These are phyloP conservation scores for Macroventuria anomochaeta DNA, from an alignment of 2,329 filamentous ascomycete genomes.

Conservation along the genomic window DNA sequence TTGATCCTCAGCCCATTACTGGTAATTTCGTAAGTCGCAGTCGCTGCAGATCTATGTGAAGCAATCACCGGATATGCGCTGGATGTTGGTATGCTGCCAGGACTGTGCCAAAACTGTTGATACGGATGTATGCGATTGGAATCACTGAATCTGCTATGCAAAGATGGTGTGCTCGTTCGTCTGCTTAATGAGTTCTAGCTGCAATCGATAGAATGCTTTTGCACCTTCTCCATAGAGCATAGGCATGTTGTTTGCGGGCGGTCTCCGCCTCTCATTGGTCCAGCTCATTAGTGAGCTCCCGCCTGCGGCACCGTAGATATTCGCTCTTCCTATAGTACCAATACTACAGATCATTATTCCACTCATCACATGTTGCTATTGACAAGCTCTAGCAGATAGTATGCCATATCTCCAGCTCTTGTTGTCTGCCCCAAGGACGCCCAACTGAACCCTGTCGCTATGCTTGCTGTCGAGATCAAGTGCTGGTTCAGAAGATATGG, in stretches of 20 bases:
- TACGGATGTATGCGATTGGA: not conserved
- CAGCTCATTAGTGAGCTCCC: too few species aligned
- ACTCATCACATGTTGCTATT: too few species aligned
- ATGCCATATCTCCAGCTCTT: constrained; percentile 31
- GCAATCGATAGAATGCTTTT: constrained; percentile 21
- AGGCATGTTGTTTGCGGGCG: constrained; percentile 32
- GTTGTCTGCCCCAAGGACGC: not conserved
- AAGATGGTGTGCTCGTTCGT: not conserved
- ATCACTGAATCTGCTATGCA: not conserved
- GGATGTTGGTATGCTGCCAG: not conserved
- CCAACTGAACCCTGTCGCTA: not conserved
- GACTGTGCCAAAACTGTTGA: not conserved
- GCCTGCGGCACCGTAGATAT: too few species aligned
- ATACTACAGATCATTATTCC: too few species aligned
- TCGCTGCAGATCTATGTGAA: not conserved
- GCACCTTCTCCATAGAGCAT: constrained; percentile 35
- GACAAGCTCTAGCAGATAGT: constrained; percentile 39
- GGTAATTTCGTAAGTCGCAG: not conserved
- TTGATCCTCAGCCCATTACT: not conserved
- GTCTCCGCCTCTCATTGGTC: too few species aligned
- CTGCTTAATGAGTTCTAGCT: constrained; percentile 19
- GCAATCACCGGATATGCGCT: not conserved
- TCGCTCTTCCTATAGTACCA: too few species aligned
- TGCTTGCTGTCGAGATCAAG: not conserved
- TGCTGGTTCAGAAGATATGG: not conserved